Percentiles rank a stretch among this genome's conserved stretches.
Evolutionary conservation across 2,329 filamentous ascomycete species (phyloP).

Genomic region (Penicillium occitanis): DNA sequence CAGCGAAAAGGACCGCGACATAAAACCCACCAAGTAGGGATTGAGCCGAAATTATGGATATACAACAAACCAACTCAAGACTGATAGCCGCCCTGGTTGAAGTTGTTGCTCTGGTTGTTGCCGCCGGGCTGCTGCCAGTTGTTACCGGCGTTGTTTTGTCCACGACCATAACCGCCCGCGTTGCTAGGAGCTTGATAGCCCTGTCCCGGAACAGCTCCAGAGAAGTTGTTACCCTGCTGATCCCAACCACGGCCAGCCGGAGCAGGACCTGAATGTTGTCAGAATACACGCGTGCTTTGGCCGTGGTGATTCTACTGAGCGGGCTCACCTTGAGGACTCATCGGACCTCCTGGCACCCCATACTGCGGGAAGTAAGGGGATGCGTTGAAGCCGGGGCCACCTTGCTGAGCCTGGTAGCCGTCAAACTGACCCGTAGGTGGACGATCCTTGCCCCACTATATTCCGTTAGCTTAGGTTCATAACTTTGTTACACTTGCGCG

Average conservation of each 20-base stretch:
- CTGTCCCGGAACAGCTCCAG: slow-evolving; percentile 45
- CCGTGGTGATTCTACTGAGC: slow-evolving; percentile 3
- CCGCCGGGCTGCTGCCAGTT: slow-evolving; percentile 54
- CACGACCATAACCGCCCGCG: slow-evolving; percentile 81
- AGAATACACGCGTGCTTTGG: slow-evolving; percentile 41
- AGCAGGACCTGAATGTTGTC: slow-evolving; percentile 51
- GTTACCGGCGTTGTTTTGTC: slow-evolving; percentile 55
- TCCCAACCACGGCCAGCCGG: slow-evolving; percentile 58
- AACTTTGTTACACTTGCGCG: neutral
- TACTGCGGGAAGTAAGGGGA: slow-evolving; percentile 93
- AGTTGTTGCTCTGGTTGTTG: slow-evolving; percentile 54
- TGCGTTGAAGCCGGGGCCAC: slow-evolving; percentile 66
- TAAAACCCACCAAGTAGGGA: slow-evolving; percentile 16
- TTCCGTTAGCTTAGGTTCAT: slow-evolving; percentile 23
- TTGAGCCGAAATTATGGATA: slow-evolving; percentile 8
- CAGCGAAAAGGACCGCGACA: slow-evolving; percentile 20
- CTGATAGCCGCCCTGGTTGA: slow-evolving; percentile 61
- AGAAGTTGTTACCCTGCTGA: slow-evolving; percentile 56
- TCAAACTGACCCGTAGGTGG: slow-evolving; percentile 81
- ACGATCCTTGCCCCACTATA: slow-evolving; percentile 98
- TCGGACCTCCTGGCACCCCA: slow-evolving; percentile 65
- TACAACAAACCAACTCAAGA: slow-evolving; percentile 42
- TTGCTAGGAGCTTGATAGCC: slow-evolving; percentile 68
- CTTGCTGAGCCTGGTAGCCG: slow-evolving; percentile 78
- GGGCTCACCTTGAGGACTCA: slow-evolving; percentile 58